These are phyloP conservation scores for Fagopyrum homotropicum DNA, from an alignment of 148 eudicot species.

Conservation along the genomic window DNA sequence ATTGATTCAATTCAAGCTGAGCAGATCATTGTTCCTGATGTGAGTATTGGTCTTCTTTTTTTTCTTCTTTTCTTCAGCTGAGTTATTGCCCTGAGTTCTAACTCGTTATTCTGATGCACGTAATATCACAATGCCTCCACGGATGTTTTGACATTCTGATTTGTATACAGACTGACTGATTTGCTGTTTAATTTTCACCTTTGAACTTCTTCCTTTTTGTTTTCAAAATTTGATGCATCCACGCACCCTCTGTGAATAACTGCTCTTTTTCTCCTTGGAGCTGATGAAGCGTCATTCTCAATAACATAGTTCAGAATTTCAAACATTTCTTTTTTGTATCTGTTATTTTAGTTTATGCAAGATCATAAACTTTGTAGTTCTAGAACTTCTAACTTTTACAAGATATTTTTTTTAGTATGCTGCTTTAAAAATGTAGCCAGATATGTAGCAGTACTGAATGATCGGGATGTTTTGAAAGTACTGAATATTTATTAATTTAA, in stretches of 20 bases:
- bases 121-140: background rate
- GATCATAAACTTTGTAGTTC: too few relatives aligned
- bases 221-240: background rate
- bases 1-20: constrained; percentile 48
- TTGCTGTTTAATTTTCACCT: background rate
- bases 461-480: too few relatives aligned
- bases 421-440: background rate
- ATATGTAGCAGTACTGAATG: background rate
- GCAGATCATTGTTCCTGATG: constrained; percentile 85
- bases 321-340: background rate
- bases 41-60: constrained; percentile 11
- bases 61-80: background rate
- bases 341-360: background rate
- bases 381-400: background rate
- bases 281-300: background rate
- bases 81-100: background rate
- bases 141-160: background rate
- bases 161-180: background rate
- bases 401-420: background rate
- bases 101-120: background rate
- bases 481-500: too few relatives aligned
- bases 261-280: background rate
- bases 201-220: background rate
- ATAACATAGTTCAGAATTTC: background rate
- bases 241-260: background rate